Evolutionary conservation across 495 filamentous ascomycete genomes (phyloP), one percentile per base, ranked within the genome.

Genomic region (Xylaria flabelliformis): DNA sequence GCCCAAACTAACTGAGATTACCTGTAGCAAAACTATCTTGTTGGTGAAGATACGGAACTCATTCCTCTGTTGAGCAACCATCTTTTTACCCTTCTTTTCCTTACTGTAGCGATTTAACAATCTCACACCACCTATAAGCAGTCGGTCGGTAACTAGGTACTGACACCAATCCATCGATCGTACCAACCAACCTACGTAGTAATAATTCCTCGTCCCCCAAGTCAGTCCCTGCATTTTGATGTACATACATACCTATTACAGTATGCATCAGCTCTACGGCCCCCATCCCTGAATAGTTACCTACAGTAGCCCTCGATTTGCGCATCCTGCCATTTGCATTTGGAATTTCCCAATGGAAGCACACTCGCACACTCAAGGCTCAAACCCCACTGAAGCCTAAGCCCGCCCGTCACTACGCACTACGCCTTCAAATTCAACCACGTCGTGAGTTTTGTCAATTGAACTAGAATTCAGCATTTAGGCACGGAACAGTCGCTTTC

Each of bases 191-290:
- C 32, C 58, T 26, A 39, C 36, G 36, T 39, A 39, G 36, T 39
- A 39, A 39, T 39, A 63, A 41, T 21, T 55, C 32, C 29, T 55
- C 59, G 7, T 9, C 26, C 29, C 6, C 48, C 59, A n/a, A 72
- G 70, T 51, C 70, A 72, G 70, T 66, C 70, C 70, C 70, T 72
- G 70, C 63, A 72, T 72, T 66, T 72, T 12, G 36, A 64, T 51
- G 46, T 39, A 39, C 56, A 32, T 59, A 36, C 26, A n/a, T n/a
- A n/a, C n/a, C n/a, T n/a, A n/a, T 21, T 32, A 59, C 32, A 39
- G 32, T 44, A 44, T 48, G 34, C 53, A 59, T 10, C 62, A 48
- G 70, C 70, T 72, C 63, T 21, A 51, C 50, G n/a, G 41, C 0
- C 56, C 29, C 41, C 39, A 65, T 56, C 69, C 62, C 44, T 58